Evolutionary conservation across 2,329 filamentous ascomycete species (phyloP).

Genomic region (Penicillium sumatraense): DNA sequence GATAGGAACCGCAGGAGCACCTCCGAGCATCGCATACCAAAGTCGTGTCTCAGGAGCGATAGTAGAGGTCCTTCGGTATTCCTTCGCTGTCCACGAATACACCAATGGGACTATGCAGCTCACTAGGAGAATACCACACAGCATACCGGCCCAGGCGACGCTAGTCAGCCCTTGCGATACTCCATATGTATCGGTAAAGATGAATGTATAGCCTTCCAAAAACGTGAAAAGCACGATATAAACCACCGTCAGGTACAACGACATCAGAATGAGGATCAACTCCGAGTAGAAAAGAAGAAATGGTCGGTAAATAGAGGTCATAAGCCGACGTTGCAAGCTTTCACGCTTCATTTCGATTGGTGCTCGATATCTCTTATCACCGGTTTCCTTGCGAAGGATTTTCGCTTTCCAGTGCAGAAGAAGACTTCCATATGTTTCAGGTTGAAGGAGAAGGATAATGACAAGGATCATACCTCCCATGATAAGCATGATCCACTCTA

Average conservation of each 20-base stretch:
- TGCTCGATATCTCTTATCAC: slow-evolving; percentile 52
- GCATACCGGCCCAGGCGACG: slow-evolving; percentile 53
- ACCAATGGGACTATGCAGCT: slow-evolving; percentile 50
- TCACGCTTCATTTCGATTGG: slow-evolving; percentile 46
- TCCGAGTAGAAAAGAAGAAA: slow-evolving; percentile 54
- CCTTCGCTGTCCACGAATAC: slow-evolving; percentile 50
- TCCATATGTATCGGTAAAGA: slow-evolving; percentile 55
- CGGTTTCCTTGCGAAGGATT: slow-evolving; percentile 43
- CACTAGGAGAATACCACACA: slow-evolving; percentile 40
- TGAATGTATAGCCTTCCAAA: slow-evolving; percentile 53
- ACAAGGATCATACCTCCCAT: slow-evolving; percentile 39
- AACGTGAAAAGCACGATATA: slow-evolving; percentile 30
- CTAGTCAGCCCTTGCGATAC: slow-evolving; percentile 52
- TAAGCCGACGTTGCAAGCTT: slow-evolving; percentile 42
- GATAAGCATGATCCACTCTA: slow-evolving; percentile 51
- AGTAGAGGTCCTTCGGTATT: slow-evolving; percentile 37
- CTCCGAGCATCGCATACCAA: slow-evolving; percentile 56
- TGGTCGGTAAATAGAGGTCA: slow-evolving; percentile 42
- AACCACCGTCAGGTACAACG: slow-evolving; percentile 33
- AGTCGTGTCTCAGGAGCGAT: slow-evolving; percentile 56
- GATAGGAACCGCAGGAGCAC: slow-evolving; percentile 55
- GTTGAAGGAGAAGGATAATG: slow-evolving; percentile 41
- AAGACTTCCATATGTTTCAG: slow-evolving; percentile 55
- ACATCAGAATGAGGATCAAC: slow-evolving; percentile 32
- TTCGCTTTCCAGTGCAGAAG: slow-evolving; percentile 51